A percentile compares a stretch with the other conserved stretches of the same genome.
Conservation (phyloP, 2,329 filamentous ascomycete species). For the Periconia sp. region DNA sequence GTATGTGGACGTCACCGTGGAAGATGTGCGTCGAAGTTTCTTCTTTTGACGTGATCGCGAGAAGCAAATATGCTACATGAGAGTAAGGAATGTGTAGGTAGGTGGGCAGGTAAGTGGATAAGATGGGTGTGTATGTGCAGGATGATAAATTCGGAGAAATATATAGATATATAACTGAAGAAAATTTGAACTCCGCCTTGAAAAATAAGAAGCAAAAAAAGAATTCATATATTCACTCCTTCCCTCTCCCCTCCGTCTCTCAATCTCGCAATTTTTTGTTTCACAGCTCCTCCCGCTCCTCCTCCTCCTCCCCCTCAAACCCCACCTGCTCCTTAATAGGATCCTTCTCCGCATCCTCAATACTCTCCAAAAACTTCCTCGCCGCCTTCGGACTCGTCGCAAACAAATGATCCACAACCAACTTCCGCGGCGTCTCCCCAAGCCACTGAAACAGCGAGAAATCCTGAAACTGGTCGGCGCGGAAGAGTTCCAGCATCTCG, state of each 20-base stretch:
- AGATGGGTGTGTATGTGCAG: too few species aligned
- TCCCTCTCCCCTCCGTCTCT: neutral
- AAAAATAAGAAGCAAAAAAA: too few species aligned
- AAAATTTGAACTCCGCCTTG: too few species aligned
- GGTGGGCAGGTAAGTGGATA: too few species aligned
- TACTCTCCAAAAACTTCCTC: conserved; percentile 62
- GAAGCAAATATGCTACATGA: too few species aligned
- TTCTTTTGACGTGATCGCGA: too few species aligned
- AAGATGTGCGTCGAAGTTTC: too few species aligned
- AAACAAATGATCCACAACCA: conserved; percentile 69
- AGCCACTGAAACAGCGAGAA: conserved; percentile 77
- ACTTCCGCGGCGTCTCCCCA: conserved; percentile 67
- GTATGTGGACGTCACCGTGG: too few species aligned
- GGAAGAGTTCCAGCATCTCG: conserved; percentile 76
- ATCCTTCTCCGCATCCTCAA: conserved; percentile 63
- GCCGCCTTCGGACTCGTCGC: conserved; percentile 62
- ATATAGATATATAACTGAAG: too few species aligned
- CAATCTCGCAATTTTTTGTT: neutral
- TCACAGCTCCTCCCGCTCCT: conserved; percentile 15
- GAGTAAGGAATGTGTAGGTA: too few species aligned
- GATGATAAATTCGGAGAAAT: too few species aligned
- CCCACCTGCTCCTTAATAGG: conserved; percentile 35
- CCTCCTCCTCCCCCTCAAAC: conserved; percentile 31
- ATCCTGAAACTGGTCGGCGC: conserved; percentile 70
- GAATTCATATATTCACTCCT: neutral